phyloP scores from a whole-genome alignment of 106 monocot genomes.

The Acorus calamus region DNA sequence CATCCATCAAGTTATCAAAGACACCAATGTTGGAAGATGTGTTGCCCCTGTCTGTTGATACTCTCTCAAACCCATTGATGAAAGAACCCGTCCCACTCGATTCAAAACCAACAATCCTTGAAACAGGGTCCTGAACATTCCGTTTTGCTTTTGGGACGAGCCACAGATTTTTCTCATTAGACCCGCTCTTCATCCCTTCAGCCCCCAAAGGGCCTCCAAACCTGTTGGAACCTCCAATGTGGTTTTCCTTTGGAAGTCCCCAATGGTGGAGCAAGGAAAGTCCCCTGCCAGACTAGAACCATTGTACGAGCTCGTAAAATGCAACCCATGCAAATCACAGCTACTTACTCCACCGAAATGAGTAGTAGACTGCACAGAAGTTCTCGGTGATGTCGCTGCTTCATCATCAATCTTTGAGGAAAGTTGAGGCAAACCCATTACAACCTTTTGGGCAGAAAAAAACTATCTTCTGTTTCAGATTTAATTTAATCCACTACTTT shows the following conservation, averaged over 20 bases:
- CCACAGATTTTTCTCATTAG: conserved; percentile 22
- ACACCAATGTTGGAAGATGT: conserved; percentile 10
- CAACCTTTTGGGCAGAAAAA: no score
- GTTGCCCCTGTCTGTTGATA: conserved; percentile 3
- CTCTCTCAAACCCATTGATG: conserved; percentile 3
- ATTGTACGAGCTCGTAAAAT: conserved; percentile 10
- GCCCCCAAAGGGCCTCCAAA: conserved; percentile 6
- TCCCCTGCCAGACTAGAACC: conserved; percentile 12
- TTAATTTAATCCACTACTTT: no score
- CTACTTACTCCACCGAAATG: conserved; percentile 22
- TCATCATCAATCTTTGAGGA: conserved; percentile 29
- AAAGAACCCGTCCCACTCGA: conserved; percentile 17
- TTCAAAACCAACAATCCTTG: conserved; percentile 82
- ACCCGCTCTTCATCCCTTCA: conserved; percentile 34
- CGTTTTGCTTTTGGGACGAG: conserved; percentile 14
- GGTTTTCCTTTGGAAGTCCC: conserved; percentile 34
- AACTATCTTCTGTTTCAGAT: no score
- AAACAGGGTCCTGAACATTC: conserved; percentile 25
- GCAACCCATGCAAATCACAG: conserved; percentile 45
- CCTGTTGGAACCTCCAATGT: conserved; percentile 17
- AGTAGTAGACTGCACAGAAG: conserved; percentile 31
- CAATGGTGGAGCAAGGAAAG: conserved; percentile 19
- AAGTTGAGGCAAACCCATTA: conserved; percentile 73
- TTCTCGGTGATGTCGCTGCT: conserved; percentile 19
- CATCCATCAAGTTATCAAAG: conserved; percentile 13